A percentile compares a stretch with the other conserved stretches of the same genome.
These are phyloP conservation scores for Dipteronia sinensis DNA, from an alignment of 345 rosid species.

Conservation along the genomic window DNA sequence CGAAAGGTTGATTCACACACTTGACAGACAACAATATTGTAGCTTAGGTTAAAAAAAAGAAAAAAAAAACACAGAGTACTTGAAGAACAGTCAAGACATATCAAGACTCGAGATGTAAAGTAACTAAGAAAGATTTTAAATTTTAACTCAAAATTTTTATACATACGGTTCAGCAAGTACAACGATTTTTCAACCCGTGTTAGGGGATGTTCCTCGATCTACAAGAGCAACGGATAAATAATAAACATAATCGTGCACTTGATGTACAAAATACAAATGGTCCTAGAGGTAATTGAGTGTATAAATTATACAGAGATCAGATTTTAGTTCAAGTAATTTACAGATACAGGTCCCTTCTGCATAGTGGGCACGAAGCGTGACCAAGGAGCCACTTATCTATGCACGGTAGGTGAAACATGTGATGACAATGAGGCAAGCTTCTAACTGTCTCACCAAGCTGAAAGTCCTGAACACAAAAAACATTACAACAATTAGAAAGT, in stretches of 20 bases:
- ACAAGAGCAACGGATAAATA: not conserved
- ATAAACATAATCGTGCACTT: constrained; percentile 3
- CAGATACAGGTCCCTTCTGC: constrained; percentile 83
- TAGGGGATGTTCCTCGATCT: constrained; percentile 9
- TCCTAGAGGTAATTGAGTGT: constrained; percentile 13
- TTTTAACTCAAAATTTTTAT: constrained; percentile 39
- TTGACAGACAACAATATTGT: too few species aligned
- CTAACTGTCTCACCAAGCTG: constrained; percentile 88
- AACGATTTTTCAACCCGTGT: constrained; percentile 10
- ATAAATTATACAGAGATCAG: constrained; percentile 24
- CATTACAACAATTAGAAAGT: constrained; percentile 12
- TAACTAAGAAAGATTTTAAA: constrained; percentile 6
- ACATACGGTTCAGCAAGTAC: constrained; percentile 35
- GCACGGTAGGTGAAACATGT: constrained; percentile 96
- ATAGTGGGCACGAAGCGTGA: constrained; percentile 95
- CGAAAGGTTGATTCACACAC: too few species aligned
- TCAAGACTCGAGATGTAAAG: not conserved
- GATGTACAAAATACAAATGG: constrained; percentile 22
- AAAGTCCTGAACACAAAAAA: constrained; percentile 65
- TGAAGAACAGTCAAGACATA: not conserved
- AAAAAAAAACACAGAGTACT: too few species aligned
- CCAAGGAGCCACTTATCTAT: constrained; percentile 90
- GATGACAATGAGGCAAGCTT: constrained; percentile 95
- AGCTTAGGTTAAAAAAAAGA: too few species aligned
- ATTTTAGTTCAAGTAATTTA: constrained; percentile 24